phyloP scores from a whole-genome alignment of 2,329 filamentous ascomycete species.

The Tympanopsis confertula region DNA sequence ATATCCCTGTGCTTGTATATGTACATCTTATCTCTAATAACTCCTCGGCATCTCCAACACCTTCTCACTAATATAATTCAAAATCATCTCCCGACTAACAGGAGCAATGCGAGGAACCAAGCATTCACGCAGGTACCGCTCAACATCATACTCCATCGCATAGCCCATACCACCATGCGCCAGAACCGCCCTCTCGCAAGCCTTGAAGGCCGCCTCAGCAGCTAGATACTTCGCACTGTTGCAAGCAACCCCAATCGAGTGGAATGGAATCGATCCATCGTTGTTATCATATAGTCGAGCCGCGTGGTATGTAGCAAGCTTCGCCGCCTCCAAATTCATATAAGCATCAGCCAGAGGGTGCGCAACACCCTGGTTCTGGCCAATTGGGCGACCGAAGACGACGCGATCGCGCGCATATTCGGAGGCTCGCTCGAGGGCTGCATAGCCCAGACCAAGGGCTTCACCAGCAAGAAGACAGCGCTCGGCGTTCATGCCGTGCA shows the following conservation, averaged over 20 bases:
- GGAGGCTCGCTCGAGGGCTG: slow-evolving; percentile 48
- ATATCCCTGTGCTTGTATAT: too few species aligned
- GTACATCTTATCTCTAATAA: slow-evolving; percentile 30
- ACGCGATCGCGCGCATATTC: slow-evolving; percentile 55
- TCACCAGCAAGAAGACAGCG: slow-evolving; percentile 67
- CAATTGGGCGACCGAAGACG: slow-evolving; percentile 54
- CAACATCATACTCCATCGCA: slow-evolving; percentile 52
- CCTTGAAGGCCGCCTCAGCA: slow-evolving; percentile 50
- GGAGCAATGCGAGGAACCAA: slow-evolving; percentile 54
- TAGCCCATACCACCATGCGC: slow-evolving; percentile 56
- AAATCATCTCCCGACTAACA: slow-evolving; percentile 61
- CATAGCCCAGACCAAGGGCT: slow-evolving; percentile 70
- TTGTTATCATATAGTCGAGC: slow-evolving; percentile 48
- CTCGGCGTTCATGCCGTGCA: slow-evolving; percentile 73
- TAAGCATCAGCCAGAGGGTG: slow-evolving; percentile 56
- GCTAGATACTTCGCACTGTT: slow-evolving; percentile 64
- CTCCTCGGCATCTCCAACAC: slow-evolving; percentile 55
- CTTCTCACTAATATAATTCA: slow-evolving; percentile 63
- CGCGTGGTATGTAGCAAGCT: slow-evolving; percentile 54
- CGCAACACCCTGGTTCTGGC: slow-evolving; percentile 53
- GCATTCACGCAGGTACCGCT: slow-evolving; percentile 53
- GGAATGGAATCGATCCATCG: slow-evolving; percentile 36
- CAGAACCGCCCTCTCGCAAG: slow-evolving; percentile 49
- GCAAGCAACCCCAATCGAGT: slow-evolving; percentile 50
- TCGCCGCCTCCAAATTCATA: slow-evolving; percentile 54